Base-by-base conservation (phyloP, 768 basidiomycete genomes). In the Gautieria morchelliformis region DNA sequence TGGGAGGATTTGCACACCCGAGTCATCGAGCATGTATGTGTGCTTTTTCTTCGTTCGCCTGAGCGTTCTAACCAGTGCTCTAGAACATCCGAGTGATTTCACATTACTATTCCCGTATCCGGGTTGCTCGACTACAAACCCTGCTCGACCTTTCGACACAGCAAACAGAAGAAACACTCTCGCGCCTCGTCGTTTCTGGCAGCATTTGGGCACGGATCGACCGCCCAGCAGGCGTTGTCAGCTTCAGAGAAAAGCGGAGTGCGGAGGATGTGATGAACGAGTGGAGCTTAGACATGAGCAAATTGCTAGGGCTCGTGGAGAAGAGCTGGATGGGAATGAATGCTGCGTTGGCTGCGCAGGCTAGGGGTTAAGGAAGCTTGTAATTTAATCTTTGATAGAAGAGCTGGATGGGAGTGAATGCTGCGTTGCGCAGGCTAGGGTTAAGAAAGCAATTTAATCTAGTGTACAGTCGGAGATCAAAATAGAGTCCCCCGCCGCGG, bases 261-360 rank as follows among this genome's bases (percentile, higher is more conserved):
- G 81, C 89, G 1, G 94, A 97, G 67, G 93, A 96, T 64, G 86
- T 93, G 5, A 87, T 99, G 85, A 98, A 98, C 67, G 91, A 92
- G 60, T 99, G 96, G 95, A 94, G 92, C 71, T 89, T 85, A 20
- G 94, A 98, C 66, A 92, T 99, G 81, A 89, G 87, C 65, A 93
- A 88, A 72, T 73, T 99, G 65, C 76, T 99, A 59, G 81, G 87
- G 17, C 71, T 96, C 42, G 89, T 93, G 14, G 96, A 99, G 74
- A 97, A 97, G 81, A 93, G 92, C n/a, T 96, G 94, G 90, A 93
- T 93, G 90, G 87, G 87, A 39, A 85, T 93, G 80, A 92, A 92
- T 62, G 89, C 90, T 35, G 89, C 90, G 11, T 81, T 89, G 67
- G 89, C 90, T 48, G 89, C 89, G 20, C 87, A 89, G 41, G 42